Evolutionary conservation across 2,329 filamentous ascomycete genomes (phyloP).

Genomic region (Didymella exigua): DNA sequence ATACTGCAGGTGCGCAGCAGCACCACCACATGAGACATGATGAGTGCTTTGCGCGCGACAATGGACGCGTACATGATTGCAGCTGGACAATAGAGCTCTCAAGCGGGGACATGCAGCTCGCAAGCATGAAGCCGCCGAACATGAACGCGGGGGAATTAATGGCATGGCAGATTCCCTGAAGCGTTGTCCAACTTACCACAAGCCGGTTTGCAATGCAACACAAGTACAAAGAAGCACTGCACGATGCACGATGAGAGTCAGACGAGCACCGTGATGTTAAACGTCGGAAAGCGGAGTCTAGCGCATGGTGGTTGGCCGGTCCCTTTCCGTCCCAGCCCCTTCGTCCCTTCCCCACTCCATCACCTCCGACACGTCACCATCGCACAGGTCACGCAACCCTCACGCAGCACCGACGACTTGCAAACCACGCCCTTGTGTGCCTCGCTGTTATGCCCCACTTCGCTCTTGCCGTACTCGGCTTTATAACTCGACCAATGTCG

Average conservation of each 20-base stretch:
- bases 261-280: constrained; percentile 20
- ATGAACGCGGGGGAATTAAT: not conserved
- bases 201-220: not conserved
- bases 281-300: constrained; percentile 7
- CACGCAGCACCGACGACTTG: not conserved
- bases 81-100: not conserved
- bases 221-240: not conserved
- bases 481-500: not conserved
- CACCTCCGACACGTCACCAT: constrained; percentile 11
- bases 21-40: not conserved
- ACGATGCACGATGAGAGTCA: constrained; percentile 2
- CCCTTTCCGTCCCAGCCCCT: constrained; percentile 11
- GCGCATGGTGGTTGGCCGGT: constrained; percentile 21
- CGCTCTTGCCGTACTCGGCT: not conserved
- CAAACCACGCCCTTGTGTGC: not conserved
- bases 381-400: not conserved
- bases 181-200: constrained; percentile 6
- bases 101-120: not conserved
- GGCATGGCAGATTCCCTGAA: not conserved
- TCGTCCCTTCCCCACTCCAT: constrained; percentile 3
- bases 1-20: not conserved
- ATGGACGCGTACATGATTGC: not conserved
- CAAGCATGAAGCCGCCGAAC: not conserved
- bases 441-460: not conserved
- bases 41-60: not conserved